A percentile compares a stretch with the other conserved stretches of the same genome.
phyloP scores from a whole-genome alignment of 2,329 filamentous ascomycete genomes.

The Leptographium wingfieldii region DNA sequence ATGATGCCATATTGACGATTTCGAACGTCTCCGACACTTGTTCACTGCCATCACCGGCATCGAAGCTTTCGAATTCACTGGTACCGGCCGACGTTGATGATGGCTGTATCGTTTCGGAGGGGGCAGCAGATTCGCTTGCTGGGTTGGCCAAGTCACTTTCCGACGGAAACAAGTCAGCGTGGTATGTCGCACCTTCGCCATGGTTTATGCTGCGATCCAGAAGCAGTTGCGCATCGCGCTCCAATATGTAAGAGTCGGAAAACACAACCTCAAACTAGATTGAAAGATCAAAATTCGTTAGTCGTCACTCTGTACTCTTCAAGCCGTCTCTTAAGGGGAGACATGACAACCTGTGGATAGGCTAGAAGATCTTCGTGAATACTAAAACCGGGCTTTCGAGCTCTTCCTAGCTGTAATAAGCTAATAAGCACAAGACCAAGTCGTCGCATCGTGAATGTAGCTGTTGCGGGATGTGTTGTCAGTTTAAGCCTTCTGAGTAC shows the following conservation, averaged over 20 bases:
- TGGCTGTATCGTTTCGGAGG: constrained; percentile 12
- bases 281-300: not conserved
- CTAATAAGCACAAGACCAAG: constrained; percentile 31
- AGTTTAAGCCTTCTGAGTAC: too few species aligned
- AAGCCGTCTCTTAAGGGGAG: not conserved
- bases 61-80: constrained; percentile 14
- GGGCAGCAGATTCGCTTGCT: constrained; percentile 22
- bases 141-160: constrained; percentile 27
- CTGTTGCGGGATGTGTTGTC: not conserved
- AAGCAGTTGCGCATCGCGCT: constrained; percentile 52
- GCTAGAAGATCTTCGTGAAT: constrained; percentile 81
- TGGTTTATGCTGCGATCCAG: constrained; percentile 29
- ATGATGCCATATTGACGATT: constrained; percentile 56
- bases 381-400: constrained; percentile 53
- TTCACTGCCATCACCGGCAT: constrained; percentile 20
- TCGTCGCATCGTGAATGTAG: constrained; percentile 36
- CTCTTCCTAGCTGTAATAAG: constrained; percentile 30
- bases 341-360: constrained; percentile 60
- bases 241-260: constrained; percentile 57
- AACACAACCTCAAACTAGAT: constrained; percentile 68
- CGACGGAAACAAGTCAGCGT: constrained; percentile 26
- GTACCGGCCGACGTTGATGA: constrained; percentile 10
- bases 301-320: not conserved
- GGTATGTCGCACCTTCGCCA: constrained; percentile 23
- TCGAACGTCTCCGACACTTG: constrained; percentile 48